Evolutionary conservation across 768 basidiomycete species (phyloP), one percentile per base, ranked within the genome.

Genomic region (Mycena sanguinolenta): DNA sequence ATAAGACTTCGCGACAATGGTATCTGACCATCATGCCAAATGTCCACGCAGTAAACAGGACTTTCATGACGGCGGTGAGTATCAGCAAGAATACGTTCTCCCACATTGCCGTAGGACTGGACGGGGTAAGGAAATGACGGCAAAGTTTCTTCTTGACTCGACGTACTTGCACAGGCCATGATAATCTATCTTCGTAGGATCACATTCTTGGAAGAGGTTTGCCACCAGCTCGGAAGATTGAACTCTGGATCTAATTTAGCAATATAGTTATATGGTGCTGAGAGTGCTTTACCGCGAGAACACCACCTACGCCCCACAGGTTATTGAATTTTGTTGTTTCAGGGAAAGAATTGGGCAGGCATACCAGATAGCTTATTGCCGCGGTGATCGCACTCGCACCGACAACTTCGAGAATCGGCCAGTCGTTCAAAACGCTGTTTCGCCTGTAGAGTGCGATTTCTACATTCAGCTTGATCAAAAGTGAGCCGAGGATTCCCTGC

Each of bases 171-270:
- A 97, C 36, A 96, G 83, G 3, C 92, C 92, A 73, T 92, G 92
- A 70, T 89, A 91, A 75, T 92, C 90, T 9, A 86, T 86, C 75
- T 88, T 91, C 6, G 81, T 80, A 12, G 90, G 80, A 75, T 92
- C 90, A 76, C 95, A 97, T 79, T 96, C 95, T 72, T 91, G 90
- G 79, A 96, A 93, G 16, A 96, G 87, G 74, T 92, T 92, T 13
- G 92, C 89, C 9, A 96, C 95, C 25, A 96, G 84, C 77, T 95
- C 94, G 0, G 94, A 95, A 2, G 91, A 84, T 76, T 91, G 92
- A 7, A 90, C 92, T 55, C 92, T 90, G 65, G 8, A 61, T 44
- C 23, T 36, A 39, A 50, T 27, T 57, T 28, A 60, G 38, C 28
- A 23, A 14, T 21, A 34, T 8, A 17, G 16, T 21, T 12, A 46